Conservation (phyloP, 2,329 filamentous ascomycete genomes). For the Epichloe sp. region DNA sequence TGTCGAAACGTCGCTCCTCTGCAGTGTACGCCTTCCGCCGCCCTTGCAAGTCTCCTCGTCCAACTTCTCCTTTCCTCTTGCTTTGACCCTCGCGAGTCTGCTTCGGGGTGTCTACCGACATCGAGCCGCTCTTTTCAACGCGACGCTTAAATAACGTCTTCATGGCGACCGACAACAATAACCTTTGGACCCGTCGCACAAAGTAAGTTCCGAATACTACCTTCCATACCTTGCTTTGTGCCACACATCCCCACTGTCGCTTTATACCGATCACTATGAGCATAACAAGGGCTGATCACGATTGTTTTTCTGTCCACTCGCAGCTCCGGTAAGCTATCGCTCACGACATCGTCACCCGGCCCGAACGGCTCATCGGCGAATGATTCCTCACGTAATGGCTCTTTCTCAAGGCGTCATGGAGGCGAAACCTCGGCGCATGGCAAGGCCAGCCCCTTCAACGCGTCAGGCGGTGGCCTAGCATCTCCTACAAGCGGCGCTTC, state of each 20-base stretch:
- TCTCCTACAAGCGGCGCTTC: slow-evolving; percentile 49
- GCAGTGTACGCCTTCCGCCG: background rate
- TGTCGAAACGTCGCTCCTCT: background rate
- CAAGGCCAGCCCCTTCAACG: slow-evolving; percentile 65
- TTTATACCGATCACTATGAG: background rate
- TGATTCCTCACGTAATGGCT: slow-evolving; percentile 47
- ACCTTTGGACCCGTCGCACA: slow-evolving; percentile 68
- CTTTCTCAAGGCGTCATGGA: slow-evolving; percentile 62
- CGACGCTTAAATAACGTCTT: slow-evolving; percentile 20
- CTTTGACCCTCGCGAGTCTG: slow-evolving; percentile 9
- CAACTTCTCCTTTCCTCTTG: background rate
- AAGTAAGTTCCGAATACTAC: slow-evolving; percentile 44
- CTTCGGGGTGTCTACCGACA: slow-evolving; percentile 12
- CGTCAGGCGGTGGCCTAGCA: slow-evolving; percentile 44
- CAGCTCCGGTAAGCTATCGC: slow-evolving; percentile 80
- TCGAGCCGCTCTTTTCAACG: slow-evolving; percentile 7
- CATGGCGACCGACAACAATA: slow-evolving; percentile 33
- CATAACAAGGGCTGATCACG: background rate
- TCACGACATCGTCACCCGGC: slow-evolving; percentile 58
- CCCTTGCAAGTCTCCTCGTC: background rate
- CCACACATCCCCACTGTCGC: background rate
- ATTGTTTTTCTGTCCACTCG: background rate
- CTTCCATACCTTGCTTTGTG: background rate
- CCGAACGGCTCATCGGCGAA: slow-evolving; percentile 35
- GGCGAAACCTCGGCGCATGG: slow-evolving; percentile 59